phyloP scores from a whole-genome alignment of 495 filamentous ascomycete genomes.

The Daldinia grandis region DNA sequence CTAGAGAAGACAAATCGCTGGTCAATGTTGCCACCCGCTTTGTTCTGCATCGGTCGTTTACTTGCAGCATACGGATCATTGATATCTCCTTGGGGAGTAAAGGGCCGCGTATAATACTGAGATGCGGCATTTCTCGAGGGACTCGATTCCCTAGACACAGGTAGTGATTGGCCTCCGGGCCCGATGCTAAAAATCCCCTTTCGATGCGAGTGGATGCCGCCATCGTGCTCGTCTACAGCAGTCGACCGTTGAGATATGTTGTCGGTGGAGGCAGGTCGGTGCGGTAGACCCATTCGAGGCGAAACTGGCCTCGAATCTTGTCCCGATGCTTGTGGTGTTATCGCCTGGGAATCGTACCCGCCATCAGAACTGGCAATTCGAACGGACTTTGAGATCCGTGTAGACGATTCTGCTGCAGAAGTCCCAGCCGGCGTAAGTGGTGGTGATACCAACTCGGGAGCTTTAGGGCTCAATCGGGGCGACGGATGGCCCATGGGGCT shows the following conservation, averaged over 20 bases:
- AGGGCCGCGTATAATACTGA: constrained; percentile 70
- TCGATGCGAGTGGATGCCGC: constrained; percentile 58
- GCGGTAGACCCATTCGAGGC: constrained; percentile 47
- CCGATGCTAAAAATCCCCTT: constrained; percentile 78
- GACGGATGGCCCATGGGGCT: constrained; percentile 52
- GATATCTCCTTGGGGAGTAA: constrained; percentile 79
- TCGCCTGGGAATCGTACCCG: constrained; percentile 55
- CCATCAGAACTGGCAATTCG: constrained; percentile 42
- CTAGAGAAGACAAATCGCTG: constrained; percentile 82
- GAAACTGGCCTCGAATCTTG: constrained; percentile 50
- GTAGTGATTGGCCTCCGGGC: constrained; percentile 68
- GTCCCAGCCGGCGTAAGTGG: constrained; percentile 88
- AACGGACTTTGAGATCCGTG: constrained; percentile 44
- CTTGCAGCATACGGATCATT: constrained; percentile 90
- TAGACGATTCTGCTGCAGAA: constrained; percentile 46
- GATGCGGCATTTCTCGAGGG: constrained; percentile 67
- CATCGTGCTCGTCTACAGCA: constrained; percentile 46
- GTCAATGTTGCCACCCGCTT: constrained; percentile 75
- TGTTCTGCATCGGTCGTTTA: constrained; percentile 76
- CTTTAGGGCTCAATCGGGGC: constrained; percentile 54
- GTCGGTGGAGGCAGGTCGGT: constrained; percentile 53
- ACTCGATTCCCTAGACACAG: constrained; percentile 70
- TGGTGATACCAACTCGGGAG: constrained; percentile 80
- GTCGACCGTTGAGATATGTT: constrained; percentile 42
- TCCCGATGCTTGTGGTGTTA: constrained; percentile 69